Base-by-base conservation (phyloP, 306 rosid genomes). In the Malus fusca region DNA sequence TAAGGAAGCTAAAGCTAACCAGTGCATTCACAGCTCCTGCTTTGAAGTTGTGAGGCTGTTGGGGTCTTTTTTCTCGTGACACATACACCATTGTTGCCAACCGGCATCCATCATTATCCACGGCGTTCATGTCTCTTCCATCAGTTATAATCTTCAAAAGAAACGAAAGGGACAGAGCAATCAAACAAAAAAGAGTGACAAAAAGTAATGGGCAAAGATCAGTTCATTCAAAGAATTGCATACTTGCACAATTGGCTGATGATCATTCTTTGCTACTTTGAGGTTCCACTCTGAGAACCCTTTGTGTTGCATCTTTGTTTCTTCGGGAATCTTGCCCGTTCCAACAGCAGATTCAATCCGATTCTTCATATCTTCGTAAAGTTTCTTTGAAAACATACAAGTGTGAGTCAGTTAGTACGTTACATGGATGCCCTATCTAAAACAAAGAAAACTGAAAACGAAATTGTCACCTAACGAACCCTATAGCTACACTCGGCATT, bases 1-100 rank as follows among this genome's bases (percentile, higher is more conserved):
- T 61, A 14, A 40, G 19, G 43, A 8, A 42, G 58, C 22, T 70
- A 51, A 30, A 8, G 77, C 69, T 80, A 67, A 88, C 97, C 70
- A 88, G 71, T 48, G 96, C 84, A 85, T 92, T 92, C 79, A 85
- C 35, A 33, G 97, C 93, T 75, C 97, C 96, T 11, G 93, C 97
- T 88, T 92, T 92, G 84, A 89, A 92, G 74, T 89, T 65, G 81
- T 89, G 97, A 25, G 85, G 93, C 40, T 51, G 82, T 2, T 80
- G 68, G 18, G 89, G 89, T 80, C 90, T 76, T 79, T 92, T 90
- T 75, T 92, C 96, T 13, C 96, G 75, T 46, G 96, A 84, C 90
- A 88, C 23, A 76, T 92, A 92, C 25, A 90, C 97, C 1, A 90
- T 26, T 0, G 77, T 88, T 21, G 93, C 92, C 51, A 88, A 70